Base-by-base conservation (phyloP, 1,284 basidiomycete species). In the Trichosporon asahii region DNA sequence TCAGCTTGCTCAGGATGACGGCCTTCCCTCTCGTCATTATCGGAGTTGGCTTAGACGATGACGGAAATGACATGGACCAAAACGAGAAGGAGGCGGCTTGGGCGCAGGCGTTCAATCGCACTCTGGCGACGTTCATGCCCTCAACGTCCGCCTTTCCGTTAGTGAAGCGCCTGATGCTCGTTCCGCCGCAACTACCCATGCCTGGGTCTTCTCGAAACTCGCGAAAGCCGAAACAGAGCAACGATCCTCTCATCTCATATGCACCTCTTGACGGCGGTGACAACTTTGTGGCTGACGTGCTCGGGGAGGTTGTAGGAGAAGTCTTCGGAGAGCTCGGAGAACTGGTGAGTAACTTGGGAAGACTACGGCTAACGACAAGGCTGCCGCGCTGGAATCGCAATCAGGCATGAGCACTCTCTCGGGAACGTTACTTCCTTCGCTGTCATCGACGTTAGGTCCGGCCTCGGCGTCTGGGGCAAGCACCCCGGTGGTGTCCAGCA, bases 221-320 rank as follows among this genome's bases (percentile, higher is more conserved):
- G 2, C 33, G 57, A 27, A 61, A 61, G n/a, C 29, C 57, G 15
- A 61, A 61, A 12, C 27, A 31, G 18, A 61, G 57, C 57, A n/a
- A 61, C 14, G 29, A 61, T 7, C 57, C 57, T 18, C 57, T 65
- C 37, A 72, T 80, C 44, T 35, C 74, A 11, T 72, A 72, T 64
- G 80, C 78, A 8, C 78, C 80, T 0, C 1, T 21, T 2, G 77
- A 81, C 3, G 77, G 77, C 0, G 72, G 68, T 0, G 81, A 81
- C 18, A 69, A 64, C 37, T 94, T 94, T 81, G 87, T 95, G 66
- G 90, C 91, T 33, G 92, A 91, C n/a, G 83, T 95, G 31, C 83
- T 96, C 63, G 92, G 92, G 15, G 92, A 93, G 77, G 84, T 95
- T 21, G 93, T 93, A 73, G 93, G 93, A 37, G 89, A 90, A 72